Evolutionary conservation across 2,329 filamentous ascomycete species (phyloP).

Genomic region (Seiridium cupressi): DNA sequence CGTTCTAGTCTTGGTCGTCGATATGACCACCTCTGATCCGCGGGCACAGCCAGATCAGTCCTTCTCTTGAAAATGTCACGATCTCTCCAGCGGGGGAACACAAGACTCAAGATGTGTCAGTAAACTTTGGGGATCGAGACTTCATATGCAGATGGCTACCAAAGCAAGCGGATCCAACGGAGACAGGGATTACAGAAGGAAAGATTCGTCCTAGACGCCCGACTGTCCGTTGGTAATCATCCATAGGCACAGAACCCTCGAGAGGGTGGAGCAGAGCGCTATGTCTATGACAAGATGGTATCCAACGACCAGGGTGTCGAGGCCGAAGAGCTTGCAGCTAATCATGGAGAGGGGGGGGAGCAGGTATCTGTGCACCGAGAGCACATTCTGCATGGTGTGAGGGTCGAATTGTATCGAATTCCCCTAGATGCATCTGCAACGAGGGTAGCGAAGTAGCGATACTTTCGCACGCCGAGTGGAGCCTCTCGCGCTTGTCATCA

Average conservation of each 20-base stretch:
- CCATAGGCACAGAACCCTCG: neutral
- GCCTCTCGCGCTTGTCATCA: neutral
- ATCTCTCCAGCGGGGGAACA: neutral
- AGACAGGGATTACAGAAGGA: constrained; percentile 5
- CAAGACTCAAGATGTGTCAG: neutral
- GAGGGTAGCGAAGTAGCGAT: neutral
- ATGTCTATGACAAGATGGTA: constrained; percentile 7
- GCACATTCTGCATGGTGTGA: neutral
- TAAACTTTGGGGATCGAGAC: neutral
- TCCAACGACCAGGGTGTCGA: neutral
- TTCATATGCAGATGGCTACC: constrained; percentile 6
- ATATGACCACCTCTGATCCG: too few species aligned
- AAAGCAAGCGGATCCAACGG: constrained; percentile 2
- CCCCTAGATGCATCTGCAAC: neutral
- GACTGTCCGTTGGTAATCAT: constrained; percentile 7
- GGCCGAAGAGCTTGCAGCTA: neutral
- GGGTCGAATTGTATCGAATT: neutral
- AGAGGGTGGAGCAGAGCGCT: neutral
- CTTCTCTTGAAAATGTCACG: neutral
- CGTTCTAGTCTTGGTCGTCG: too few species aligned
- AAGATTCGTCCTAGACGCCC: constrained; percentile 1
- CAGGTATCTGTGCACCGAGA: neutral
- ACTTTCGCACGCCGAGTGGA: neutral
- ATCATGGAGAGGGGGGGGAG: neutral
- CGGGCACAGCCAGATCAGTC: too few species aligned